Conservation (phyloP, 2,329 filamentous ascomycete genomes). For the Talaromyces rugulosus region DNA sequence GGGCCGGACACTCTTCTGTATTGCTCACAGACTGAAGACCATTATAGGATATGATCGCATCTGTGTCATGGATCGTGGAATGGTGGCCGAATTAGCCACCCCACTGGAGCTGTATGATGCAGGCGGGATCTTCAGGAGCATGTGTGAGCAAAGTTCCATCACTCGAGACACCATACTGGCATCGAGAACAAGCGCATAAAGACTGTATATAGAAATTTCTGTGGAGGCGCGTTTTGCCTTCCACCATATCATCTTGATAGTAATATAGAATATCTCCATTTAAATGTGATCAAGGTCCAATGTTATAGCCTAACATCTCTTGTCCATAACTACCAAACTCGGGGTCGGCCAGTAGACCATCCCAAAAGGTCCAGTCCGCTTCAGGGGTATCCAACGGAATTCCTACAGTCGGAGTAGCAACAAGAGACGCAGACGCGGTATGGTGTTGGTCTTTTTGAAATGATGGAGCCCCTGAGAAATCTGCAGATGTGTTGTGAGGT, state of each 20-base stretch:
- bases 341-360: constrained; percentile 2
- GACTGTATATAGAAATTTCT: background rate
- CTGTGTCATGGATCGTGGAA: constrained; percentile 84
- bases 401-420: background rate
- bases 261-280: background rate
- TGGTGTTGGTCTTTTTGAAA: background rate
- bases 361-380: constrained; percentile 7
- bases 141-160: constrained; percentile 82
- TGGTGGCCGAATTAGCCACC: constrained; percentile 77
- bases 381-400: background rate
- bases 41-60: constrained; percentile 90
- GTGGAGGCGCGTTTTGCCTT: background rate
- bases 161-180: constrained; percentile 28
- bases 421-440: background rate
- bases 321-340: background rate
- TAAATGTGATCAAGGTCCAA: background rate
- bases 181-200: background rate
- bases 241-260: background rate
- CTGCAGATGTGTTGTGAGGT: background rate
- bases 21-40: constrained; percentile 81
- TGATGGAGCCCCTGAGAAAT: background rate
- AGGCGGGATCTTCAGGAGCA: constrained; percentile 73
- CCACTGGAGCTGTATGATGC: constrained; percentile 45
- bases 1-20: constrained; percentile 80
- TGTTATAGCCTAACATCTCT: background rate